These are phyloP conservation scores for Stachybotrys echinatus DNA, from an alignment of 2,329 filamentous ascomycete genomes.

Conservation along the genomic window DNA sequence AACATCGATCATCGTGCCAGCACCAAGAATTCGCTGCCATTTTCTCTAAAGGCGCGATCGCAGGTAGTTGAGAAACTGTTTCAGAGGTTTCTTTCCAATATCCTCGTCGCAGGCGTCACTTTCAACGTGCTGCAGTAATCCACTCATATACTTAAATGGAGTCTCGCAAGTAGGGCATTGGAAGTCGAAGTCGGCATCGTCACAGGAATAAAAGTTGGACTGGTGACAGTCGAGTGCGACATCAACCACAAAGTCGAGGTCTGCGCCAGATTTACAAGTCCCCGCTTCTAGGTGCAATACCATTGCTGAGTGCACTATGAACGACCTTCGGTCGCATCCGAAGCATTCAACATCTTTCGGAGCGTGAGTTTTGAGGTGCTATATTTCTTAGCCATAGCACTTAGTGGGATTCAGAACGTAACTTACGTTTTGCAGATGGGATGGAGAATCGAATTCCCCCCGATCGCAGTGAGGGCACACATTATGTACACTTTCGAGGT, in stretches of 20 bases:
- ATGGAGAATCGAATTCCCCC: conserved; percentile 3
- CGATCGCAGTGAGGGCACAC: not conserved
- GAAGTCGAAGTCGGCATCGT: conserved; percentile 6
- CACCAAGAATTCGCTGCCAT: too few relatives aligned
- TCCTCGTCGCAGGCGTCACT: conserved; percentile 11
- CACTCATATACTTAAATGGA: conserved; percentile 9
- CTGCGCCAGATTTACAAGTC: conserved; percentile 9
- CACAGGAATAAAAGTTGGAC: conserved; percentile 12
- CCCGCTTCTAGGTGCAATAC: conserved; percentile 17
- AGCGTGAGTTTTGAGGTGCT: conserved; percentile 14
- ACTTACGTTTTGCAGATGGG: conserved; percentile 10
- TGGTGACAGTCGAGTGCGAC: conserved; percentile 6
- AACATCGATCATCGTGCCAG: too few relatives aligned
- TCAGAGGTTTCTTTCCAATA: not conserved
- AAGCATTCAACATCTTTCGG: conserved; percentile 8
- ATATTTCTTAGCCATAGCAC: too few relatives aligned
- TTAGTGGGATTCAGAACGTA: not conserved
- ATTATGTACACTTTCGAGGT: not conserved
- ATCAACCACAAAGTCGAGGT: conserved; percentile 2
- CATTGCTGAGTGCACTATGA: conserved; percentile 14
- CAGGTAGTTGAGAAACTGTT: not conserved
- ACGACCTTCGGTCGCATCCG: conserved; percentile 10
- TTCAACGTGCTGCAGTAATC: conserved; percentile 16
- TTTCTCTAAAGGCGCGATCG: not conserved
- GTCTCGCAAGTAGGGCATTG: conserved; percentile 11